Evolutionary conservation across 352 stramenopile genomes (phyloP), one percentile per base, ranked within the genome.

Genomic region (Phytophthora ohioensis): DNA sequence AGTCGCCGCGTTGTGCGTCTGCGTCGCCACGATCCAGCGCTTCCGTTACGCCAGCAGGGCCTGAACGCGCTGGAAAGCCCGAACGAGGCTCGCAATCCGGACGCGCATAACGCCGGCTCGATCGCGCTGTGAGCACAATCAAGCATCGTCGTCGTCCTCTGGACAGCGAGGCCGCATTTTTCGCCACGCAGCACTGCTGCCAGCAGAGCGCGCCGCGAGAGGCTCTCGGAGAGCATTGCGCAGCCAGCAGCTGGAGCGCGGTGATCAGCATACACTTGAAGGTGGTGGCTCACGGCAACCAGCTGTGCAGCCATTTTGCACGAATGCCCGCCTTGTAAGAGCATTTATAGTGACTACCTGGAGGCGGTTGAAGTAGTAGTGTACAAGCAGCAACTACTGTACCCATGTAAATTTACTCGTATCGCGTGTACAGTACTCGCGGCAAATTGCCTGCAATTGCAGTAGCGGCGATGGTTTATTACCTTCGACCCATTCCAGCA

Each of bases 201-300:
- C 12, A 46, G 41, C 54, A 65, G 4, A 66, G 55, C 55, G 21
- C 21, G 46, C 15, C 2, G 27, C 9, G n/a, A 27, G 1, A 27
- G 21, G 21, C 21, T 27, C 21, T 27, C 21, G 21, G 21, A 59
- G 63, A 57, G 55, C 54, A 55, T 65, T 58, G 51, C 27, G 3
- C 41, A 71, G 57, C 48, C 48, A 71, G 58, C 64, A 72, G 65
- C 57, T 72, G 57, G 57, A 8, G 8, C 39, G 47, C 67, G 38
- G 52, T 69, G 46, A 70, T 66, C 67, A 70, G 59, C 60, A 61
- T 71, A 47, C 64, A 67, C 56, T 71, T 71, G 64, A 71, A 71
- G 56, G 17, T 17, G 56, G 9, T 5, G 38, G 7, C 38, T 13
- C 39, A 12, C 15, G 17, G 39, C 39, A 46, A 21, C 36, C 43